These are phyloP conservation scores for Bjerkandera adusta DNA, from an alignment of 1,284 basidiomycete genomes.

Conservation along the genomic window DNA sequence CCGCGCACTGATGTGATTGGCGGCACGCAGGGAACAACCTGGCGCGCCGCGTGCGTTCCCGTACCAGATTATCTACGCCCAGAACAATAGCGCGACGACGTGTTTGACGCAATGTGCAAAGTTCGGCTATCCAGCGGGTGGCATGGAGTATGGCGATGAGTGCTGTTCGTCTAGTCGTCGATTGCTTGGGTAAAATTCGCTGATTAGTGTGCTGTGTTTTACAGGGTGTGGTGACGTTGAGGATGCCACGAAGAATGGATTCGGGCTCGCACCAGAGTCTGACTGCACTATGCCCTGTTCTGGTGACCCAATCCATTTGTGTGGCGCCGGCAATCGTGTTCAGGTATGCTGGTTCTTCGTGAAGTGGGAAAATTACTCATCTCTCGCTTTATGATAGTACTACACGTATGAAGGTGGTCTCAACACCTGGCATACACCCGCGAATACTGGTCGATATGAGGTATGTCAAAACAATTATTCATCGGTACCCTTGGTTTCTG, in stretches of 20 bases:
- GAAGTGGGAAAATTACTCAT: no score
- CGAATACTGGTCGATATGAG: slow-evolving; percentile 63
- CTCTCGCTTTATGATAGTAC: slow-evolving; percentile 24
- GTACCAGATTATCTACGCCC: slow-evolving; percentile 53
- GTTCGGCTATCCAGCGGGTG: slow-evolving; percentile 65
- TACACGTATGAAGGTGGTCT: slow-evolving; percentile 62
- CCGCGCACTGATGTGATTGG: not conserved
- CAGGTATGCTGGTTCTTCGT: slow-evolving; percentile 16
- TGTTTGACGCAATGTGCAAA: slow-evolving; percentile 62
- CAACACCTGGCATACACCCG: slow-evolving; percentile 60
- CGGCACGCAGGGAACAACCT: slow-evolving; percentile 23
- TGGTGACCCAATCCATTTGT: slow-evolving; percentile 63
- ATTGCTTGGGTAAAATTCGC: no score
- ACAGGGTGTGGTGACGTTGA: slow-evolving; percentile 55
- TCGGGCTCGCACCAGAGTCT: slow-evolving; percentile 39
- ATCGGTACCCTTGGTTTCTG: not conserved
- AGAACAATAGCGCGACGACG: slow-evolving; percentile 57
- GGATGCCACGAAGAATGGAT: slow-evolving; percentile 46
- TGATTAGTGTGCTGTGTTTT: not conserved
- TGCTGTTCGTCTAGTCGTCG: slow-evolving; percentile 41
- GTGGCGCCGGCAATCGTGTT: slow-evolving; percentile 47
- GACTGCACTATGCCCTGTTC: slow-evolving; percentile 61
- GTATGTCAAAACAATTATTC: slow-evolving; percentile 32
- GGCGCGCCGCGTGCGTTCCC: slow-evolving; percentile 47
- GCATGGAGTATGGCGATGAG: slow-evolving; percentile 56